Conservation (phyloP, 163 green algal species). For the Chloroidium sp. region DNA sequence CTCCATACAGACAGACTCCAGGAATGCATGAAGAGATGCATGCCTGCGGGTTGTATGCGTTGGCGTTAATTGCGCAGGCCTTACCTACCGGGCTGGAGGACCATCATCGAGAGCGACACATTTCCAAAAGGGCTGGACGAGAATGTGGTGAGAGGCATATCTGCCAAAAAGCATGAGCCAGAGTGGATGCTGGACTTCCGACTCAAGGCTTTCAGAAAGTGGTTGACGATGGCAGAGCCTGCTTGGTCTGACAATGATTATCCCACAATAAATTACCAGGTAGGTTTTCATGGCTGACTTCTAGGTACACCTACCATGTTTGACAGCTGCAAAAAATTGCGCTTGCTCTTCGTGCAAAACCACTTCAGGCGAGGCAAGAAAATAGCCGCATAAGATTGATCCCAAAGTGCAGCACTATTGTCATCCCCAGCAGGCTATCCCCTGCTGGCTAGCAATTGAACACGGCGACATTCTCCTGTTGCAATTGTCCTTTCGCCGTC, state of each 20-base stretch:
- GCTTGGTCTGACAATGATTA: conserved; percentile 83
- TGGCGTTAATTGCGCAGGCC: not conserved
- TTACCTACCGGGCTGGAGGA: conserved; percentile 95
- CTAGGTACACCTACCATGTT: too few relatives aligned
- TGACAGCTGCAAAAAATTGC: too few relatives aligned
- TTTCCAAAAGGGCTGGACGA: conserved; percentile 86
- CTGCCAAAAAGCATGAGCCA: conserved; percentile 95
- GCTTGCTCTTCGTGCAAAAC: too few relatives aligned
- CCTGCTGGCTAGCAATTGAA: too few relatives aligned
- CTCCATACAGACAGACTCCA: too few relatives aligned
- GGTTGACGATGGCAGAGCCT: conserved; percentile 95
- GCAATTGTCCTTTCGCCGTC: too few relatives aligned
- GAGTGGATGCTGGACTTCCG: conserved; percentile 98
- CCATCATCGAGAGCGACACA: conserved; percentile 84
- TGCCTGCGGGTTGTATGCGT: not conserved
- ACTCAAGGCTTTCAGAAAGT: conserved; percentile 64
- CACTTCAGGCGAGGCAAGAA: too few relatives aligned
- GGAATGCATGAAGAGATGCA: conserved; percentile 5
- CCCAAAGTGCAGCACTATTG: too few relatives aligned
- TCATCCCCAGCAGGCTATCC: too few relatives aligned
- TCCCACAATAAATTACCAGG: not conserved
- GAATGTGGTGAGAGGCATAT: conserved; percentile 91
- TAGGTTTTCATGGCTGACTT: conserved; percentile 11
- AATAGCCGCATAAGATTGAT: too few relatives aligned
- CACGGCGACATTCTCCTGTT: too few relatives aligned